Evolutionary conservation across 2,329 filamentous ascomycete genomes (phyloP), one percentile per base, ranked within the genome.

Genomic region (Fusarium coicis): DNA sequence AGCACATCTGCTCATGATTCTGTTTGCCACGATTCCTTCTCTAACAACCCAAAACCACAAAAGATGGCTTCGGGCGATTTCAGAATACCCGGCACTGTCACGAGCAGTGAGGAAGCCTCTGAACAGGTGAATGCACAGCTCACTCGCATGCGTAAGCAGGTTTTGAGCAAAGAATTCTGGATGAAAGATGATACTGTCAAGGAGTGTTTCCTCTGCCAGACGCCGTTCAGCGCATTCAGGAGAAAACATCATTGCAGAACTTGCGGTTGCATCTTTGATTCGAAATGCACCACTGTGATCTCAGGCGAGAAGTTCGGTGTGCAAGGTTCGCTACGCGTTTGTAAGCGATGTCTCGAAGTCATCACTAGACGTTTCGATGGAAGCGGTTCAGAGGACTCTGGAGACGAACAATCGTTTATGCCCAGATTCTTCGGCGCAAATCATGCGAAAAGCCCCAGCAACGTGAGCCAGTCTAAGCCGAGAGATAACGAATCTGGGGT

Each of bases 131-230:
- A 85, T 76, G 87, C 89, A 14, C 87, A 89, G 61, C 83, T 92
- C 11, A 90, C 90, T 55, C 92, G 93, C 75, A 92, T 97, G 86
- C 91, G 93, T 70, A 93, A 94, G 77, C 95, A 96, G 78, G 92
- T 99, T 12, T 84, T 98, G 50, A 97, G 93, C 80, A 96, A 95
- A 78, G 95, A 98, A 76, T 98, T 97, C 77, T 98, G 96, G 96
- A 99, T 99, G 96, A 93, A 95, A 67, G 96, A 99, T 80, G 96
- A 98, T 79, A 98, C 97, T 71, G 97, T 96, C 67, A 98, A 97
- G 80, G 96, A 98, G 77, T 99, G 96, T 79, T 99, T 98, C 80
- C 90, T 94, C 49, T 99, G 96, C 78, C 94, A 94, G 49, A 93
- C 94, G 66, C 89, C 93, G 4, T 99, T 99, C 79, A 95, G 94